phyloP scores from a whole-genome alignment of 768 basidiomycete species.

The Pulveroboletus sp. region DNA sequence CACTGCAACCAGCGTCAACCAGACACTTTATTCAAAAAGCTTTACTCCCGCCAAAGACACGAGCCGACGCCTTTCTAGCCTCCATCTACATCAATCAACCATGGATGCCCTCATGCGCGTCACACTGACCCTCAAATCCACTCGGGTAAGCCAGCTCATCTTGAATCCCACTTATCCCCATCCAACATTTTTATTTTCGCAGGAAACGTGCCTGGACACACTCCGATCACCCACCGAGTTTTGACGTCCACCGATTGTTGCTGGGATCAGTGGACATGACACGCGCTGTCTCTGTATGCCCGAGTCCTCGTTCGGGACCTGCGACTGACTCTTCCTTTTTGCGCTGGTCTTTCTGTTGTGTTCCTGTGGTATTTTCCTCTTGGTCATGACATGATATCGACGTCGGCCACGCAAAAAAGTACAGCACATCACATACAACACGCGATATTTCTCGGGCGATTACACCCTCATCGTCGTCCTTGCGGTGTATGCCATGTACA shows the following conservation, averaged over 20 bases:
- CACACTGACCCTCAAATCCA: slow-evolving; percentile 64
- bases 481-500: slow-evolving; percentile 85
- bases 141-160: slow-evolving; percentile 52
- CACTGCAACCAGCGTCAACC: not conserved
- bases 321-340: too few species aligned
- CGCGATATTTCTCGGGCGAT: slow-evolving; percentile 88
- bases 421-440: slow-evolving; percentile 94
- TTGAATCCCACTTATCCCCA: not conserved
- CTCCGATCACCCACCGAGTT: slow-evolving; percentile 74
- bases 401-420: too few species aligned
- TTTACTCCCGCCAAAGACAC: too few species aligned
- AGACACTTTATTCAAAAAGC: too few species aligned
- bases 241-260: slow-evolving; percentile 80
- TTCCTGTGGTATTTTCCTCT: too few species aligned
- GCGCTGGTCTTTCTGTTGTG: too few species aligned
- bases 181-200: not conserved
- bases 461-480: slow-evolving; percentile 79
- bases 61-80: too few species aligned
- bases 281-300: slow-evolving; percentile 63
- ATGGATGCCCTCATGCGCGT: slow-evolving; percentile 71
- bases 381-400: too few species aligned
- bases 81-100: not conserved
- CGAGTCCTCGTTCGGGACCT: too few species aligned
- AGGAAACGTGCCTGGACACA: slow-evolving; percentile 80
- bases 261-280: slow-evolving; percentile 82